Percentiles rank a stretch among this genome's conserved stretches.
Conservation (phyloP, 2,329 filamentous ascomycete genomes). For the Harringtonia lauricola region DNA sequence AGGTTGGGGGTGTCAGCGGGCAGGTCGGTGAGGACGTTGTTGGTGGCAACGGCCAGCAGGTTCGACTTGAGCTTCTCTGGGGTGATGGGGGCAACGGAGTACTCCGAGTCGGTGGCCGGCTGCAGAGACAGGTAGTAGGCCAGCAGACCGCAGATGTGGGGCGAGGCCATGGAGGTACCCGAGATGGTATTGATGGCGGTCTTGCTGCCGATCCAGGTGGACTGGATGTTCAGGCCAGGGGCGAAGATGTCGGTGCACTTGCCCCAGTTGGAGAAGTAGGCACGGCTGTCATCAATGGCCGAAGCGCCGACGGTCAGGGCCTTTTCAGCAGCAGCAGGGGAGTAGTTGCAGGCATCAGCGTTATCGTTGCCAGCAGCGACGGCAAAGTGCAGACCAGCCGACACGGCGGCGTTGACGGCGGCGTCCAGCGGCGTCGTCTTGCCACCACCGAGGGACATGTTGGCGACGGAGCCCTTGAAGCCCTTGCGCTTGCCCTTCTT, state of each 20-base stretch:
- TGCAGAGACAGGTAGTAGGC: constrained; percentile 98
- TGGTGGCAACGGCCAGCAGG: constrained; percentile 73
- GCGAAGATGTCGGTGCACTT: constrained; percentile 99
- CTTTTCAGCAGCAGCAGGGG: constrained; percentile 81
- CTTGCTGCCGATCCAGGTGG: constrained; percentile 96
- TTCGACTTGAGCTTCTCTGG: constrained; percentile 89
- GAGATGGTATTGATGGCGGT: constrained; percentile 98
- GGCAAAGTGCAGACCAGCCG: constrained; percentile 89
- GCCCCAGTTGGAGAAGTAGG: constrained; percentile 99
- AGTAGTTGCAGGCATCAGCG: constrained; percentile 98
- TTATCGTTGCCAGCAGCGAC: constrained; percentile 99
- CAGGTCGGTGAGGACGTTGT: constrained; percentile 67
- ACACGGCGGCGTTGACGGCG: constrained; percentile 87
- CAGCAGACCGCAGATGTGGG: constrained; percentile 89
- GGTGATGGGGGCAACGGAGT: constrained; percentile 77
- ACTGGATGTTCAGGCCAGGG: constrained; percentile 90
- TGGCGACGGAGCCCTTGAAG: constrained; percentile 98
- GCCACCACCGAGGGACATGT: constrained; percentile 98
- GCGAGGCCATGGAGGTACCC: constrained; percentile 97
- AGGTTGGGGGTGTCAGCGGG: constrained; percentile 83
- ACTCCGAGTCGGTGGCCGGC: constrained; percentile 80
- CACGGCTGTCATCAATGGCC: constrained; percentile 85
- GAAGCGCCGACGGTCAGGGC: constrained; percentile 95
- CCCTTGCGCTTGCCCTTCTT: constrained; percentile 87
- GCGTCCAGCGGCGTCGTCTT: constrained; percentile 87